phyloP scores from a whole-genome alignment of 148 eudicot species.

The Euryodendron excelsum region DNA sequence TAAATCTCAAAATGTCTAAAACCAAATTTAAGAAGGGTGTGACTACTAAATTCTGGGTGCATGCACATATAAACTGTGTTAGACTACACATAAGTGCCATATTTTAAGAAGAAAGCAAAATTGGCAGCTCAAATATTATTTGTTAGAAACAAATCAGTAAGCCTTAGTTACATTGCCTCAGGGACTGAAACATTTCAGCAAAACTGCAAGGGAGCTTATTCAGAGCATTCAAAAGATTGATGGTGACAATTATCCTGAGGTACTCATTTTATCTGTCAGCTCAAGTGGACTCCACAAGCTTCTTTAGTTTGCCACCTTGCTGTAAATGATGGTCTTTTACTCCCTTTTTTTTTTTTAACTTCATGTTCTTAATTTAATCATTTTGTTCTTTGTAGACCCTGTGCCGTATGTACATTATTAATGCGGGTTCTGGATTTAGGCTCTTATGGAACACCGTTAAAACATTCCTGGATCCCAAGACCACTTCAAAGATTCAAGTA shows the following conservation, averaged over 20 bases:
- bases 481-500: constrained; percentile 90
- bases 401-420: constrained; percentile 86
- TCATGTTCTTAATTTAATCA: neutral
- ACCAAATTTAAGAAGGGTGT: neutral
- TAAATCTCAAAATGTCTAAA: neutral
- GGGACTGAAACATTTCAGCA: constrained; percentile 86
- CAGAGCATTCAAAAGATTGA: constrained; percentile 80
- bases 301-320: neutral
- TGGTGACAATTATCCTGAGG: constrained; percentile 84
- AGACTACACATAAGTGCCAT: neutral
- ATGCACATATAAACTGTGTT: neutral
- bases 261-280: constrained; percentile 12
- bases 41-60: neutral
- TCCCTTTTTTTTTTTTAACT: too few species aligned
- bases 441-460: constrained; percentile 87
- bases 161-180: constrained; percentile 16
- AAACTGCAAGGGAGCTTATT: constrained; percentile 81
- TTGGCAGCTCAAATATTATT: neutral
- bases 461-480: constrained; percentile 88
- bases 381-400: constrained; percentile 48
- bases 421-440: constrained; percentile 92
- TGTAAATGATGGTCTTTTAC: neutral
- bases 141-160: neutral
- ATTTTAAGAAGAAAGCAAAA: neutral
- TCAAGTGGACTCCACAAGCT: neutral